These are phyloP conservation scores for Eimeria praecox DNA, from an alignment of 169 alveolate genomes.

Conservation along the genomic window DNA sequence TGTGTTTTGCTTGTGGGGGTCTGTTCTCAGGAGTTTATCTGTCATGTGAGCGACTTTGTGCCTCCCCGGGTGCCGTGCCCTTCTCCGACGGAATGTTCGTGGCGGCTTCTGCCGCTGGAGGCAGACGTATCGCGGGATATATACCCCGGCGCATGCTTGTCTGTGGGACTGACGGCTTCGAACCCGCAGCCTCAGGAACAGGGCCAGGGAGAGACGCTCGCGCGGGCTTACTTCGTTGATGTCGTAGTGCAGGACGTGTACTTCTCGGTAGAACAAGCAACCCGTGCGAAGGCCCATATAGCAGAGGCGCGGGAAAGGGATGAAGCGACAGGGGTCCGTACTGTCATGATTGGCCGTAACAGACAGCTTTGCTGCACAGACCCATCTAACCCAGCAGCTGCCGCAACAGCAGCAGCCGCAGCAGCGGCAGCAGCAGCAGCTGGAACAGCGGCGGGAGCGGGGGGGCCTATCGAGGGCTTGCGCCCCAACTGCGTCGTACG, in stretches of 20 bases:
- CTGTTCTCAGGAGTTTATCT: conserved; percentile 32
- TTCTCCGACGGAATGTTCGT: conserved; percentile 61
- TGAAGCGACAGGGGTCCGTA: conserved; percentile 23
- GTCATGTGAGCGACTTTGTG: conserved; percentile 70
- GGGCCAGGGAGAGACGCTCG: background rate
- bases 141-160: conserved; percentile 76
- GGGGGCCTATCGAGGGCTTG: conserved; percentile 40
- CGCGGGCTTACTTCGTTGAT: conserved; percentile 59
- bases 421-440: background rate
- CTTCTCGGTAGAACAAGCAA: conserved; percentile 65
- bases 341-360: background rate
- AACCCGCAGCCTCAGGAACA: conserved; percentile 49
- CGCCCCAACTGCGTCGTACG: conserved; percentile 62
- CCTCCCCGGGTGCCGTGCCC: conserved; percentile 70
- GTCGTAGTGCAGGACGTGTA: conserved; percentile 75
- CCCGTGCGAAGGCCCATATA: conserved; percentile 6
- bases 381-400: background rate
- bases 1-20: background rate
- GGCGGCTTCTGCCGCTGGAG: conserved; percentile 72
- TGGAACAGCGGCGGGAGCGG: background rate
- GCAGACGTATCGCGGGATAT: conserved; percentile 61
- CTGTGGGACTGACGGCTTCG: conserved; percentile 50
- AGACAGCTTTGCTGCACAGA: background rate
- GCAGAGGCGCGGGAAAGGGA: conserved; percentile 61
- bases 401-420: background rate